A percentile compares a stretch with the other conserved stretches of the same genome.
Evolutionary conservation across 306 rosid species (phyloP).

Genomic region (Spatholobus suberectus): DNA sequence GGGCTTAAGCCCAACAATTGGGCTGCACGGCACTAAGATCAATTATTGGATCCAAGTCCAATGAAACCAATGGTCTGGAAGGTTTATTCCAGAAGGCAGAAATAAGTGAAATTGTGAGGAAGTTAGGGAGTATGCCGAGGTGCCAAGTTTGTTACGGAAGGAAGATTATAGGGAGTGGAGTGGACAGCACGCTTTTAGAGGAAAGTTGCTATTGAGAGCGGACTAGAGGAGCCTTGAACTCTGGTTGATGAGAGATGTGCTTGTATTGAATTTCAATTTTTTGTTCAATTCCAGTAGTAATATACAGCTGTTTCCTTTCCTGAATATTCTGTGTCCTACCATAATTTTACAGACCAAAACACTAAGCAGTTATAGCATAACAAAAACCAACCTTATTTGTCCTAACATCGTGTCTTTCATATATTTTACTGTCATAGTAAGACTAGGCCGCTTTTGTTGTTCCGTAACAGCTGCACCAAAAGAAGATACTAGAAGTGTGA

Average conservation of each 20-base stretch:
- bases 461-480: slow-evolving; percentile 65
- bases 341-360: slow-evolving; percentile 30
- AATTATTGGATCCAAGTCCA: not conserved
- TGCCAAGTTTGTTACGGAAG: not conserved
- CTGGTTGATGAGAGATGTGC: not conserved
- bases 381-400: slow-evolving; percentile 73
- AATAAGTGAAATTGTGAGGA: not conserved
- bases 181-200: not conserved
- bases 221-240: not conserved
- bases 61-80: not conserved
- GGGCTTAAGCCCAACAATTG: not conserved
- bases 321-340: not conserved
- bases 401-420: slow-evolving; percentile 76
- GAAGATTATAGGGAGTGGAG: not conserved
- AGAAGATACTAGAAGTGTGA: slow-evolving; percentile 43
- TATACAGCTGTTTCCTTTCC: not conserved
- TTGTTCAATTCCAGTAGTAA: not conserved
- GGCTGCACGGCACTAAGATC: not conserved
- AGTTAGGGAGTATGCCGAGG: not conserved
- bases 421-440: slow-evolving; percentile 69
- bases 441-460: slow-evolving; percentile 77
- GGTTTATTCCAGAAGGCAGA: not conserved
- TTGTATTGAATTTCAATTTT: not conserved
- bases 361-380: slow-evolving; percentile 31
- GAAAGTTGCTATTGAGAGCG: not conserved